A percentile compares a stretch with the other conserved stretches of the same genome.
Conservation (phyloP, 305 asterid species). For the Coffea humblotiana region DNA sequence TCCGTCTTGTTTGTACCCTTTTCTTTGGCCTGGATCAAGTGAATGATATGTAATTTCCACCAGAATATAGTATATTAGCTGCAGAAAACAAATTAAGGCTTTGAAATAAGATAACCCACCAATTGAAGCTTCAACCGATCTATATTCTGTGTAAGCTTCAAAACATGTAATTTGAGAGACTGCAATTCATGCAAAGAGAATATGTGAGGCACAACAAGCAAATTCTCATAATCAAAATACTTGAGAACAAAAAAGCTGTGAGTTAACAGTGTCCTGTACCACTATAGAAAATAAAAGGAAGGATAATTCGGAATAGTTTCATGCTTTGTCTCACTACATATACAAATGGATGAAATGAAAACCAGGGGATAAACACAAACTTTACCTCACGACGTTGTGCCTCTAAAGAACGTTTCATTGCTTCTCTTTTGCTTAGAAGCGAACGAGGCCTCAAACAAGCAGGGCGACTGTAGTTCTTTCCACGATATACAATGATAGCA, state of each 20-base stretch:
- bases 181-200: slow-evolving; percentile 38
- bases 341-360: not conserved
- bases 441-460: slow-evolving; percentile 86
- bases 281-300: not conserved
- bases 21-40: slow-evolving; percentile 52
- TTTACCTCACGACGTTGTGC: slow-evolving; percentile 90
- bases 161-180: slow-evolving; percentile 85
- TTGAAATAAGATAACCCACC: slow-evolving; percentile 44
- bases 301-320: not conserved
- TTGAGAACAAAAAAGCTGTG: slow-evolving; percentile 14
- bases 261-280: not conserved
- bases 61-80: slow-evolving; percentile 9
- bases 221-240: slow-evolving; percentile 20
- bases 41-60: slow-evolving; percentile 12
- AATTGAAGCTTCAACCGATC: slow-evolving; percentile 63
- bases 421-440: slow-evolving; percentile 88
- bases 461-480: slow-evolving; percentile 89
- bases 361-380: slow-evolving; percentile 7
- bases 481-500: slow-evolving; percentile 87
- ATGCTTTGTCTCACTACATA: not conserved
- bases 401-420: slow-evolving; percentile 85
- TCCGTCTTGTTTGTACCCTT: slow-evolving; percentile 30
- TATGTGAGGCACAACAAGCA: not conserved
- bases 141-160: slow-evolving; percentile 76
- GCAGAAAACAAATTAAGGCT: slow-evolving; percentile 16